A percentile compares a stretch with the other conserved stretches of the same genome.
Conservation (phyloP, 23 red algal genomes). For the Gracilaria gracilis region DNA sequence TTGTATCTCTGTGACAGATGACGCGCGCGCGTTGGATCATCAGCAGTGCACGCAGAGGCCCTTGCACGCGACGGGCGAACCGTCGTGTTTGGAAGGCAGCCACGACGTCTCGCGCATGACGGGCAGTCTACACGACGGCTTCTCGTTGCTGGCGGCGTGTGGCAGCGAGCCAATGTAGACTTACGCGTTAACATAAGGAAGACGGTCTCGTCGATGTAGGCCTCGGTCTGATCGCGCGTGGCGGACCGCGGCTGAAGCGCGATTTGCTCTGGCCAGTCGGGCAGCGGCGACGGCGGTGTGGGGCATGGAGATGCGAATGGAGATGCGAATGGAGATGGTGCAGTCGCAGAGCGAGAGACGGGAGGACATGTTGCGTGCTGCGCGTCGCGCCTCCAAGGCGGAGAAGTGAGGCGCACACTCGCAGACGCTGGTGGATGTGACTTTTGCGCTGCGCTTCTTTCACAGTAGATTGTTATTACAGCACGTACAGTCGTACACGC, state of each 20-base stretch:
- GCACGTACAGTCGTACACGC: too few relatives aligned
- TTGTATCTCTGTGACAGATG: too few relatives aligned
- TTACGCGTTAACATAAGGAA: constrained; percentile 41
- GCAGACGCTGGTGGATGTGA: too few relatives aligned
- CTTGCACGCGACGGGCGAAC: constrained; percentile 25
- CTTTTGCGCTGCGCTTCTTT: too few relatives aligned
- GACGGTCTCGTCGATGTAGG: constrained; percentile 49
- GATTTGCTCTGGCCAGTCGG: constrained; percentile 16
- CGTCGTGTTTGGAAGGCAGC: constrained; percentile 11
- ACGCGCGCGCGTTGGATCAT: too few relatives aligned
- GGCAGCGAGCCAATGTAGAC: constrained; percentile 25
- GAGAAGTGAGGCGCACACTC: too few relatives aligned
- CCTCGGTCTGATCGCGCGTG: constrained; percentile 29
- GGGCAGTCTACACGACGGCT: constrained; percentile 17
- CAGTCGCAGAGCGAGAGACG: constrained; percentile 60
- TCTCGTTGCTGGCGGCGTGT: constrained; percentile 28
- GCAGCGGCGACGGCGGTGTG: background rate
- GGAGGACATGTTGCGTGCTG: constrained; percentile 22
- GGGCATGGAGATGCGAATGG: too few relatives aligned
- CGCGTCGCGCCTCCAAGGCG: too few relatives aligned
- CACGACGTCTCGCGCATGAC: too few relatives aligned
- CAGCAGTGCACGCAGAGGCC: constrained; percentile 59
- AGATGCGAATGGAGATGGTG: constrained; percentile 37
- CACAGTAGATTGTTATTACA: too few relatives aligned
- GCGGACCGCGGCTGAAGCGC: constrained; percentile 5